These are phyloP conservation scores for Mycena maculata DNA, from an alignment of 768 basidiomycete species.

Conservation along the genomic window DNA sequence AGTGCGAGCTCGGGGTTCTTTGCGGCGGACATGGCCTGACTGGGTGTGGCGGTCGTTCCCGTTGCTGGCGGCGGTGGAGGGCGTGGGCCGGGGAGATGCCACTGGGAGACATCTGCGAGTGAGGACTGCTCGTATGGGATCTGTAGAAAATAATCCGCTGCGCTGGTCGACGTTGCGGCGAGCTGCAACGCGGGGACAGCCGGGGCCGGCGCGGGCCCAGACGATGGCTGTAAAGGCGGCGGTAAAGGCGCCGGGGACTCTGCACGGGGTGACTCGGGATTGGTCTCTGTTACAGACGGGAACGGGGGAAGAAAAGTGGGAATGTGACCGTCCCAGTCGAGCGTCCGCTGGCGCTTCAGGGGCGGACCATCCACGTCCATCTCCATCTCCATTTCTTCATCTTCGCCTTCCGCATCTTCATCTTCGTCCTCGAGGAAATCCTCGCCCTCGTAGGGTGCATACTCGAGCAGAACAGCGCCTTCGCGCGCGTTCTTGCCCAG, in stretches of 20 bases:
- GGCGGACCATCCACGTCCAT: constrained; percentile 52
- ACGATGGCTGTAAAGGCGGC: constrained; percentile 39
- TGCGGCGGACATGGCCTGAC: not conserved
- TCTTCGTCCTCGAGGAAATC: constrained; percentile 42
- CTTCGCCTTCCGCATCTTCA: constrained; percentile 45
- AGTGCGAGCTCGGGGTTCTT: constrained; percentile 74
- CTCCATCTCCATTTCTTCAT: no score
- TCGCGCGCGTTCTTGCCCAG: constrained; percentile 59
- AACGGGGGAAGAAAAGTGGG: constrained; percentile 79
- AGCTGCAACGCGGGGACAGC: constrained; percentile 57
- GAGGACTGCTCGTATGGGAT: constrained; percentile 82
- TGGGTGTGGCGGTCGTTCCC: constrained; percentile 51
- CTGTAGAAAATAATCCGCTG: constrained; percentile 77
- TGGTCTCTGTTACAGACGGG: constrained; percentile 52
- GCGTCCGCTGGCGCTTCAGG: constrained; percentile 67
- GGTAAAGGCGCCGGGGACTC: constrained; percentile 51
- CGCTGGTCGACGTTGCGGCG: constrained; percentile 57
- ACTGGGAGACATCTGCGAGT: constrained; percentile 70
- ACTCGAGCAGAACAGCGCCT: constrained; percentile 66
- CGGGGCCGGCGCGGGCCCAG: constrained; percentile 45
- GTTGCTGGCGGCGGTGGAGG: constrained; percentile 39
- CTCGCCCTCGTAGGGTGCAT: constrained; percentile 49
- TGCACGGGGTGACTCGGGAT: constrained; percentile 46
- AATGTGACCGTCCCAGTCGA: constrained; percentile 70
- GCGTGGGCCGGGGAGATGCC: constrained; percentile 70